phyloP scores from a whole-genome alignment of 139 green algal genomes.

The Chlamydomonas applanata region DNA sequence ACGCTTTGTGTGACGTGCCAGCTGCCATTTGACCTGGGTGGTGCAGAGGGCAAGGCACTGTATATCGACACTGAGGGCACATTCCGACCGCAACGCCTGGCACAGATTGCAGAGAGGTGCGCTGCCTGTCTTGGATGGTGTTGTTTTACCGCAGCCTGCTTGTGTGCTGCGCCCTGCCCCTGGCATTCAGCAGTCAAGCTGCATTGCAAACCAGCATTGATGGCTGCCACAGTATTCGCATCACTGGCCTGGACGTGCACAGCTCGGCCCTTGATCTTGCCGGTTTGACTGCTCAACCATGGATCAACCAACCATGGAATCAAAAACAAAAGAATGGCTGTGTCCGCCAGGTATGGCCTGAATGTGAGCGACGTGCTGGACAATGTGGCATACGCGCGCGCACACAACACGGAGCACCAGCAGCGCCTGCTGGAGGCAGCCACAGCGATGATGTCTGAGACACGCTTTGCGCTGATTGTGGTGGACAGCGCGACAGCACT shows the following conservation, averaged over 20 bases:
- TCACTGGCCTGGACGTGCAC: too few species aligned
- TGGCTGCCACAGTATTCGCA: too few species aligned
- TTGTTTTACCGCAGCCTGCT: too few species aligned
- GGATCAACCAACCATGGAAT: not conserved
- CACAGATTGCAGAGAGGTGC: slow-evolving; percentile 89
- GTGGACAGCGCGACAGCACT: slow-evolving; percentile 96
- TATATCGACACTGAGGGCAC: slow-evolving; percentile 99
- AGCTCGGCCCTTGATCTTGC: too few species aligned
- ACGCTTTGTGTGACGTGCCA: slow-evolving; percentile 97
- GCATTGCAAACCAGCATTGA: too few species aligned
- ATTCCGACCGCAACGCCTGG: slow-evolving; percentile 85
- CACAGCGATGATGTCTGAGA: slow-evolving; percentile 92
- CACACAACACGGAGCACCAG: slow-evolving; percentile 99
- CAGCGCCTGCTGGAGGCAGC: slow-evolving; percentile 80
- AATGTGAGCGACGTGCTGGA: slow-evolving; percentile 91
- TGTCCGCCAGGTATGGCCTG: slow-evolving; percentile 74
- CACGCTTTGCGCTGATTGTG: slow-evolving; percentile 89
- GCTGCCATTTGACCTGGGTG: slow-evolving; percentile 88
- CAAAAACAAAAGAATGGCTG: slow-evolving; percentile 1
- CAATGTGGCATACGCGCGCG: slow-evolving; percentile 96
- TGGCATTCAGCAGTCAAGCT: too few species aligned
- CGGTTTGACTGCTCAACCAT: not conserved
- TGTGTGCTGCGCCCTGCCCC: too few species aligned
- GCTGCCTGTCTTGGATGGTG: too few species aligned
- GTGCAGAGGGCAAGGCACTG: slow-evolving; percentile 95